Conservation (phyloP, 257 asterid species). For the Handroanthus guayacan region DNA sequence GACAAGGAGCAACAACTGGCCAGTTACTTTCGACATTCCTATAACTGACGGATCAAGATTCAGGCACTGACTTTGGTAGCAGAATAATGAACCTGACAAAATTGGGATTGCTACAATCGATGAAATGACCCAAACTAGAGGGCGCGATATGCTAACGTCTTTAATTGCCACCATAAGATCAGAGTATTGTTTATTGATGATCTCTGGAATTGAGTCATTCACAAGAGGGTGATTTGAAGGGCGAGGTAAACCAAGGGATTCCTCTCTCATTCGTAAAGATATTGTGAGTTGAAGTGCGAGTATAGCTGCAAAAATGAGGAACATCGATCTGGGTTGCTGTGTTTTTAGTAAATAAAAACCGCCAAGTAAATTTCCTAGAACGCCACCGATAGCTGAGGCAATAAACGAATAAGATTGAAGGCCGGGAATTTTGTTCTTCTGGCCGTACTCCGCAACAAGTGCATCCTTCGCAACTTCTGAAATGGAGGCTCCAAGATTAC, state of each 20-base stretch:
- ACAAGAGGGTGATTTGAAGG: constrained; percentile 32
- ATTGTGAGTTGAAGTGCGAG: constrained; percentile 67
- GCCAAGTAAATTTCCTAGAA: constrained; percentile 80
- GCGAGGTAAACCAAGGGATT: constrained; percentile 64
- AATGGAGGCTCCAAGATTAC: constrained; percentile 86
- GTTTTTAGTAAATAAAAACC: constrained; percentile 71
- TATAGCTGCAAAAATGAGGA: constrained; percentile 64
- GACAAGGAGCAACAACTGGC: constrained; percentile 76
- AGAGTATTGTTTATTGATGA: constrained; percentile 57
- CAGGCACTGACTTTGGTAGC: constrained; percentile 83
- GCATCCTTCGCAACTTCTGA: constrained; percentile 91
- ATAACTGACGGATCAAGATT: constrained; percentile 73
- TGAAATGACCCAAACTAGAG: constrained; percentile 70
- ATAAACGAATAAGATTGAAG: constrained; percentile 87
- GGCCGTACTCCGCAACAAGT: constrained; percentile 82
- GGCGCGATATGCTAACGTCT: constrained; percentile 60
- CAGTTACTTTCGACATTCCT: constrained; percentile 86
- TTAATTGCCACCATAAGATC: constrained; percentile 61
- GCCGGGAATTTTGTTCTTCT: constrained; percentile 56
- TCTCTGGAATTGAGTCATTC: constrained; percentile 47
- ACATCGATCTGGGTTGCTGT: constrained; percentile 68
- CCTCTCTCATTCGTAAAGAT: constrained; percentile 63
- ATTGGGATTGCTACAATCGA: constrained; percentile 64
- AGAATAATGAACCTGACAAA: constrained; percentile 81
- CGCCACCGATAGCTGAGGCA: constrained; percentile 83